phyloP scores from a whole-genome alignment of 2,329 filamentous ascomycete species.

The Neopestalotiopsis sp. region DNA sequence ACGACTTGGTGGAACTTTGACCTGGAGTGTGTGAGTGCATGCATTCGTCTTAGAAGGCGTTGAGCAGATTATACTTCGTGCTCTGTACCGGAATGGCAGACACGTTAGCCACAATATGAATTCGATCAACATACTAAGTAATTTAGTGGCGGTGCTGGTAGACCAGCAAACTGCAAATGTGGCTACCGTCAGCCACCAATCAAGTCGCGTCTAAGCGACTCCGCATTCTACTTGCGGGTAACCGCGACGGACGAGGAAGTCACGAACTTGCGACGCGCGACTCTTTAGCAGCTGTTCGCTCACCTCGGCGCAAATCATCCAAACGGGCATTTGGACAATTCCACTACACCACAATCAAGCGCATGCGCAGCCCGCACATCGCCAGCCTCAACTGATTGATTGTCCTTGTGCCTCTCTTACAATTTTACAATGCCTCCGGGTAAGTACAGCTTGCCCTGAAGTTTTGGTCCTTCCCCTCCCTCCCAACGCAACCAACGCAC shows the following conservation, averaged over 20 bases:
- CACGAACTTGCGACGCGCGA: background rate
- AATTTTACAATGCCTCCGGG: slow-evolving; percentile 28
- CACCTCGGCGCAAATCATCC: background rate
- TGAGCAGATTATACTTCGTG: no score
- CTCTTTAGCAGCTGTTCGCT: background rate
- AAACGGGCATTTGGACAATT: background rate
- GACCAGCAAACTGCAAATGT: no score
- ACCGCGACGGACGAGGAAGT: background rate
- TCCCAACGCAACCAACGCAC: background rate
- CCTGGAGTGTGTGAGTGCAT: no score
- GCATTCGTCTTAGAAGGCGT: no score
- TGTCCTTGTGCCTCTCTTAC: background rate
- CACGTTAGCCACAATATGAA: no score
- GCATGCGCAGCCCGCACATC: background rate
- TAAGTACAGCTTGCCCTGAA: slow-evolving; percentile 23
- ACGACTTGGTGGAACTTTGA: no score
- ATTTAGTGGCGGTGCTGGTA: no score
- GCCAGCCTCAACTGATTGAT: background rate
- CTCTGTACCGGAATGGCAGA: no score
- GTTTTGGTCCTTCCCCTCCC: background rate
- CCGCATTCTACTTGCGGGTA: background rate
- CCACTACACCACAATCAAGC: background rate
- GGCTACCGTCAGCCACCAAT: background rate
- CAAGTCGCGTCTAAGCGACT: background rate
- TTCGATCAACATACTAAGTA: no score